Base-by-base conservation (phyloP, 1,139 yeast genomes). In the Yamadazyma buinensis region DNA sequence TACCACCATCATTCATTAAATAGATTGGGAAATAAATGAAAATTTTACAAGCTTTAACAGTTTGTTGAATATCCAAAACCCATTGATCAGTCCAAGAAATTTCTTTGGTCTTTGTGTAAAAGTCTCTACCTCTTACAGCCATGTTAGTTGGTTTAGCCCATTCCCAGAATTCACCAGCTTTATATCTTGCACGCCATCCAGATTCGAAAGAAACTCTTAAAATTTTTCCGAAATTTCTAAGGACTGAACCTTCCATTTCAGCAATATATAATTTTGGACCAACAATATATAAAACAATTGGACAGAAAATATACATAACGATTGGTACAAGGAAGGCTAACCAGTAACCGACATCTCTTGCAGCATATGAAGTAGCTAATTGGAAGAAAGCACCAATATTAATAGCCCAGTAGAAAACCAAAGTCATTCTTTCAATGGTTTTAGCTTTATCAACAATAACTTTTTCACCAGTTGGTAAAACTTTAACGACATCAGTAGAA, bases 301-400 rank as follows among this genome's bases (percentile, higher is more conserved):
- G 80, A 49, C 77, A 59, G 26, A 67, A 29, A 40, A 72, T 47
- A 50, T 76, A 77, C 33, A 77, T 49, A 32, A 75, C 48, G 36
- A 75, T 72, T 29, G 84, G 84, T 27, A 76, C 57, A 46, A 80
- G 63, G 60, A 68, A 84, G 2, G 90, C 92, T 26, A 80, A 72
- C 90, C 90, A 84, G 63, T 75, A 84, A 29, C 90, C 94, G 43
- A 80, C 68, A 42, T 75, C 59, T 54, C 80, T 69, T 47, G 82
- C 92, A 49, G 79, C 61, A 52, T 82, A 80, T 6, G 92, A 79
- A 18, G 95, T 83, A 28, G 90, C 88, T 43, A 86, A 70, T 40
- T 84, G 82, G 41, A 85, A 73, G 48, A 86, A 72, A 8, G 94
- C 80, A 35, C 95, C 95, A 46, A 84, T 63, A 55, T 87, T 87